These are phyloP conservation scores for Lachancea lanzarotensis DNA, from an alignment of 805 yeast species.

Conservation along the genomic window DNA sequence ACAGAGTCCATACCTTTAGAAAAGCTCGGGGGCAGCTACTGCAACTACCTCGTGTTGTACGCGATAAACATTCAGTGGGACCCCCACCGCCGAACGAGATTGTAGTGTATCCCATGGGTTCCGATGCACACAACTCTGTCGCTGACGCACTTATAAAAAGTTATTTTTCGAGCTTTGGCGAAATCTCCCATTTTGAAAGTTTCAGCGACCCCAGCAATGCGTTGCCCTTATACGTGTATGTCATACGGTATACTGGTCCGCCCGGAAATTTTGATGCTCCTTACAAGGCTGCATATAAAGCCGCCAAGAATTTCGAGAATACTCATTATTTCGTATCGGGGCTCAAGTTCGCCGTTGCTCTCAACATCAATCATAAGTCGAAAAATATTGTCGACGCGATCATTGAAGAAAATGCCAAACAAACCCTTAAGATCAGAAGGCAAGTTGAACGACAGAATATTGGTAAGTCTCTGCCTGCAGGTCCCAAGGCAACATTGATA, in stretches of 20 bases:
- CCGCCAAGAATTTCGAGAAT: slow-evolving; percentile 37
- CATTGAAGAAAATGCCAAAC: slow-evolving; percentile 35
- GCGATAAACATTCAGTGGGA: slow-evolving; percentile 69
- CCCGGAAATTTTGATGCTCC: slow-evolving; percentile 45
- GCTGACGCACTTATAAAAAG: slow-evolving; percentile 33
- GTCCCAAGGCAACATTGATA: slow-evolving; percentile 24
- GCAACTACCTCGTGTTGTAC: slow-evolving; percentile 34
- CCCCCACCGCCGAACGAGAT: slow-evolving; percentile 66
- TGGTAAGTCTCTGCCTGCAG: slow-evolving; percentile 6
- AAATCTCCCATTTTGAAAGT: slow-evolving; percentile 50
- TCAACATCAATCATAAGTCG: slow-evolving; percentile 42
- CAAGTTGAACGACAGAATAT: slow-evolving; percentile 21
- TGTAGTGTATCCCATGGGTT: slow-evolving; percentile 50
- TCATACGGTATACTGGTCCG: slow-evolving; percentile 53
- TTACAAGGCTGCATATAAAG: slow-evolving; percentile 40
- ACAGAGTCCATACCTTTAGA: slow-evolving; percentile 3
- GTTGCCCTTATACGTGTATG: slow-evolving; percentile 68
- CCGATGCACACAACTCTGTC: slow-evolving; percentile 10
- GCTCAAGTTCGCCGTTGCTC: slow-evolving; percentile 41
- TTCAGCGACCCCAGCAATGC: slow-evolving; percentile 69
- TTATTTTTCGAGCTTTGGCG: slow-evolving; percentile 58
- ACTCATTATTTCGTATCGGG: slow-evolving; percentile 47
- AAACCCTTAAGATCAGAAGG: slow-evolving; percentile 32
- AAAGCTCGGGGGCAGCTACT: slow-evolving; percentile 16
- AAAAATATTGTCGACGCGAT: slow-evolving; percentile 26